phyloP scores from a whole-genome alignment of 2,329 filamentous ascomycete species.

The Capronia americana region DNA sequence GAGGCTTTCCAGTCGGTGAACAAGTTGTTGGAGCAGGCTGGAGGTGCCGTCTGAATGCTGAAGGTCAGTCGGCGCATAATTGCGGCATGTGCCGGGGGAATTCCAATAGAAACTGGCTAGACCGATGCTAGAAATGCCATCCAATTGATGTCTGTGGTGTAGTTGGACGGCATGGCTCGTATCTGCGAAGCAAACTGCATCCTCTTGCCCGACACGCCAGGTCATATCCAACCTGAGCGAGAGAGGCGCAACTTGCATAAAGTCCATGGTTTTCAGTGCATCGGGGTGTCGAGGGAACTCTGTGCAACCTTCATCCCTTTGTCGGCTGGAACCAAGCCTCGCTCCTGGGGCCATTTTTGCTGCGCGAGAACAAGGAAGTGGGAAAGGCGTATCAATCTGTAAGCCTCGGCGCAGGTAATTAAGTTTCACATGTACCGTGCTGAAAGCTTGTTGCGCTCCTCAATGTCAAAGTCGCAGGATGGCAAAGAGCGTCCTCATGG shows the following conservation, averaged over 20 bases:
- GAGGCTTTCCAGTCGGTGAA: constrained; percentile 59
- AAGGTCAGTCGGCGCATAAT: not conserved
- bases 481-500: not conserved
- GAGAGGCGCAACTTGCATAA: not conserved
- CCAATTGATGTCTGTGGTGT: not conserved
- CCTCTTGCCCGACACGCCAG: not conserved
- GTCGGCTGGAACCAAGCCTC: not conserved
- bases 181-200: not conserved
- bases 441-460: not conserved
- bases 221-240: not conserved
- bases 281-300: not conserved
- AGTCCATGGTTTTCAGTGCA: not conserved
- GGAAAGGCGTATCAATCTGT: not conserved
- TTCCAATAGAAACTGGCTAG: not conserved
- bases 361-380: not conserved
- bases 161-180: not conserved
- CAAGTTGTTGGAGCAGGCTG: constrained; percentile 47
- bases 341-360: not conserved
- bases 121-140: not conserved
- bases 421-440: not conserved
- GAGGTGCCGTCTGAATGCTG: constrained; percentile 12
- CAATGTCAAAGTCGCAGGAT: not conserved
- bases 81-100: not conserved
- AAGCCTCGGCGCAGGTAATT: not conserved
- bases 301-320: not conserved